A percentile compares a stretch with the other conserved stretches of the same genome.
These are phyloP conservation scores for Heteromeles arbutifolia DNA, from an alignment of 306 rosid genomes.

Conservation along the genomic window DNA sequence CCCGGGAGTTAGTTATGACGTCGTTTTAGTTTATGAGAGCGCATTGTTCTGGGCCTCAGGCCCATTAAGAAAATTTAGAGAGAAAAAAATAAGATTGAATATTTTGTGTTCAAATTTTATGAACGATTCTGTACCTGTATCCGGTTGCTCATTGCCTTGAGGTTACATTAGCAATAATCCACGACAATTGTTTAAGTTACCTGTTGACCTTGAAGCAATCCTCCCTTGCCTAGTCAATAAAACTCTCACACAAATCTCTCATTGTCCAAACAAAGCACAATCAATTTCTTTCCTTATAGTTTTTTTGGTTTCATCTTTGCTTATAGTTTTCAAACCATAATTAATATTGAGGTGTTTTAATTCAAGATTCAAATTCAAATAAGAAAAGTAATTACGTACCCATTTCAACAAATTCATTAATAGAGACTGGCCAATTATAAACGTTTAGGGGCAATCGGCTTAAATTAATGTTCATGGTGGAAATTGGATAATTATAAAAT, in stretches of 20 bases:
- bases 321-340: constrained; percentile 2
- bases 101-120: too few relatives aligned
- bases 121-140: accelerated
- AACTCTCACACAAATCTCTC: constrained; percentile 5
- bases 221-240: constrained; percentile 23
- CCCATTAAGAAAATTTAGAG: not conserved
- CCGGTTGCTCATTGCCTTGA: not conserved
- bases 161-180: not conserved
- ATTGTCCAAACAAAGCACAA: constrained; percentile 25
- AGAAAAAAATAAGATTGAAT: accelerated
- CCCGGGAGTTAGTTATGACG: not conserved
- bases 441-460: too few relatives aligned
- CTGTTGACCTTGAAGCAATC: not conserved
- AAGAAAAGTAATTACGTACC: too few relatives aligned
- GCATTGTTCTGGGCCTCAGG: not conserved
- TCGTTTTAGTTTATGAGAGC: too few relatives aligned
- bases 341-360: not conserved
- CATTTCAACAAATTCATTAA: too few relatives aligned
- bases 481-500: too few relatives aligned
- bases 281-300: constrained; percentile 30
- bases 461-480: too few relatives aligned
- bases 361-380: too few relatives aligned
- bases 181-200: not conserved
- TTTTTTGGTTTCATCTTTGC: too few relatives aligned
- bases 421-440: too few relatives aligned